phyloP scores from a whole-genome alignment of 768 basidiomycete species.

The Boletus tylopilopsis region DNA sequence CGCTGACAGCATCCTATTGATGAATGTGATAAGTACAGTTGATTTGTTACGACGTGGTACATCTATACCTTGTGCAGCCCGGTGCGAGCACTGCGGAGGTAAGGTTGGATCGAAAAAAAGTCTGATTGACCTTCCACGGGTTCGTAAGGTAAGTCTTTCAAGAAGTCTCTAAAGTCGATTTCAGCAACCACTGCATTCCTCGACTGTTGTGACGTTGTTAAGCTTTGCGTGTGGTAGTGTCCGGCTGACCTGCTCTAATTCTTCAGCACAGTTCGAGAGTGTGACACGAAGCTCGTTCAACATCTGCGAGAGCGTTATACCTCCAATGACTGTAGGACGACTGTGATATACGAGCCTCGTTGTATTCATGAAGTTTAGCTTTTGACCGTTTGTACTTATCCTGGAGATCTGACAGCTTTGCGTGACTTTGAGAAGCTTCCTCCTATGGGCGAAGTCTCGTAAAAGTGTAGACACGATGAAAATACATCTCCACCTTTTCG shows the following conservation, averaged over 20 bases:
- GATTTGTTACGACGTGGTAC: neutral
- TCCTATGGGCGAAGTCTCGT: conserved; percentile 9
- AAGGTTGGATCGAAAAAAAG: conserved; percentile 5
- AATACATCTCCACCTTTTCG: conserved; percentile 9
- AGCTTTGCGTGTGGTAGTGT: neutral
- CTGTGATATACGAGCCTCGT: conserved; percentile 16
- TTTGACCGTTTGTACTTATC: conserved; percentile 24
- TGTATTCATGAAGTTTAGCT: conserved; percentile 10
- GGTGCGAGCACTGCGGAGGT: neutral
- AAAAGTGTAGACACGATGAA: neutral
- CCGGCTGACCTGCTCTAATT: conserved; percentile 20
- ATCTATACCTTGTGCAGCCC: conserved; percentile 17
- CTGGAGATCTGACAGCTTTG: conserved; percentile 8
- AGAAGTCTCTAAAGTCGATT: conserved; percentile 12
- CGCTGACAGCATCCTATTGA: conserved; percentile 1
- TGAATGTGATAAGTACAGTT: neutral
- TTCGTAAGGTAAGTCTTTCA: conserved; percentile 7
- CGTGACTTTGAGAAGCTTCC: conserved; percentile 2
- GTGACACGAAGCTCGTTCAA: conserved; percentile 17
- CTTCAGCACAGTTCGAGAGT: conserved; percentile 13
- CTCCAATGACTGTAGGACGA: neutral
- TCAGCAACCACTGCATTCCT: conserved; percentile 11
- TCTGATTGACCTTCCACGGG: conserved; percentile 11
- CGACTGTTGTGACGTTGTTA: conserved; percentile 7
- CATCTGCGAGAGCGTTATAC: conserved; percentile 10